These are phyloP conservation scores for Danielozyma ontarioensis DNA, from an alignment of 805 yeast species.

Conservation along the genomic window DNA sequence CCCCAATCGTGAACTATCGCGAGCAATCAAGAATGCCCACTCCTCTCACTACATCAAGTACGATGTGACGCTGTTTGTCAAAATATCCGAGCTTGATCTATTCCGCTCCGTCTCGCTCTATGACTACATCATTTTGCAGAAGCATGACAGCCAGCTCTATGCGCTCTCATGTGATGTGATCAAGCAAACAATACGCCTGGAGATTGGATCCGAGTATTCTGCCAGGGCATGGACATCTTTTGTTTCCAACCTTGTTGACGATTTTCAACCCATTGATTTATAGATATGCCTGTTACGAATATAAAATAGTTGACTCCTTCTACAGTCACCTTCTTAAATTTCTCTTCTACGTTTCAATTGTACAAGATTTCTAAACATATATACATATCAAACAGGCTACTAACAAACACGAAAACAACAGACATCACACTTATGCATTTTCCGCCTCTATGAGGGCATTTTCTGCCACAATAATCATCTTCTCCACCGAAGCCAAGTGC, in stretches of 20 bases:
- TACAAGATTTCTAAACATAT: not conserved
- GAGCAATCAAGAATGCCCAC: conserved; percentile 2
- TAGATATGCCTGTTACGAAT: no score
- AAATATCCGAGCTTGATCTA: conserved; percentile 7
- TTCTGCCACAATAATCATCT: conserved; percentile 55
- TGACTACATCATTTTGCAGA: conserved; percentile 6
- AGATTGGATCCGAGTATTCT: not conserved
- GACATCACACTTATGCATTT: conserved; percentile 7
- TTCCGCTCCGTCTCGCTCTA: conserved; percentile 7
- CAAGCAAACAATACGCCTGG: not conserved
- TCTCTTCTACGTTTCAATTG: no score
- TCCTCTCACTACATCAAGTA: conserved; percentile 1
- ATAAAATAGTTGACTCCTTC: no score
- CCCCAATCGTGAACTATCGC: conserved; percentile 2
- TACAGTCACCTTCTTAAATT: no score
- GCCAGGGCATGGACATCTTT: not conserved
- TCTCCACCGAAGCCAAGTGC: conserved; percentile 79
- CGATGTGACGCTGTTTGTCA: not conserved
- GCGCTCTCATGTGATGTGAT: conserved; percentile 1
- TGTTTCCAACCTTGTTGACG: not conserved
- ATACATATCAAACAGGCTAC: not conserved
- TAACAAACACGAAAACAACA: not conserved
- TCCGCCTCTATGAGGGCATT: conserved; percentile 40
- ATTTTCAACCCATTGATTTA: not conserved
- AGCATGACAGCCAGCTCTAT: conserved; percentile 1